Evolutionary conservation across 2,329 filamentous ascomycete genomes (phyloP).

Genomic region (Sarocladium strictum): DNA sequence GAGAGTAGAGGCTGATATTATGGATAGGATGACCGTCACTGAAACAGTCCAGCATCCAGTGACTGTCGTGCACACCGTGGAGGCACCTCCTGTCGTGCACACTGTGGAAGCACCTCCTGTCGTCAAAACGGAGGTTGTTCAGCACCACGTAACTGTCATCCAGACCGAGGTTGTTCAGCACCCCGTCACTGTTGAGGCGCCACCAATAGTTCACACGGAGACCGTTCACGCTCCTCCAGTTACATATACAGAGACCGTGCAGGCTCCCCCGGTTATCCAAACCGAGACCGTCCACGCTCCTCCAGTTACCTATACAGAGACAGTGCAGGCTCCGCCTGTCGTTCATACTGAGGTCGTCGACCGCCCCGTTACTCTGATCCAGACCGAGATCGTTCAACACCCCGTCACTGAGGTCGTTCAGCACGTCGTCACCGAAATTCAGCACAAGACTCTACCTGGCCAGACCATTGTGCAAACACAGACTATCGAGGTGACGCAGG

Average conservation of each 20-base stretch:
- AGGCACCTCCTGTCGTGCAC: conserved; percentile 10
- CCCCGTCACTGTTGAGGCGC: neutral
- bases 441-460: conserved; percentile 2
- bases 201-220: neutral
- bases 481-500: neutral
- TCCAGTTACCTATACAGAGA: neutral
- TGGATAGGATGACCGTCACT: conserved; percentile 1
- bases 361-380: conserved; percentile 5
- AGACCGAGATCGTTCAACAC: neutral
- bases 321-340: neutral
- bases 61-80: conserved; percentile 14
- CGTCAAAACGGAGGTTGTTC: conserved; percentile 1
- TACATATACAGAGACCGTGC: conserved; percentile 4
- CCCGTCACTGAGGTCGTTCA: neutral
- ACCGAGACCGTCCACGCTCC: conserved; percentile 5
- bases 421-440: conserved; percentile 2
- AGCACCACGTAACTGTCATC: neutral
- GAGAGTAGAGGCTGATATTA: neutral
- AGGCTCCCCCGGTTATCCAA: neutral
- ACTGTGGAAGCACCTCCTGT: no score
- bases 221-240: neutral
- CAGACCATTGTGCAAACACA: conserved; percentile 1
- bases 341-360: conserved; percentile 9
- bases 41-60: conserved; percentile 13
- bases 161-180: neutral